Evolutionary conservation across 2,329 filamentous ascomycete genomes (phyloP).

Genomic region (Lomentospora prolificans): DNA sequence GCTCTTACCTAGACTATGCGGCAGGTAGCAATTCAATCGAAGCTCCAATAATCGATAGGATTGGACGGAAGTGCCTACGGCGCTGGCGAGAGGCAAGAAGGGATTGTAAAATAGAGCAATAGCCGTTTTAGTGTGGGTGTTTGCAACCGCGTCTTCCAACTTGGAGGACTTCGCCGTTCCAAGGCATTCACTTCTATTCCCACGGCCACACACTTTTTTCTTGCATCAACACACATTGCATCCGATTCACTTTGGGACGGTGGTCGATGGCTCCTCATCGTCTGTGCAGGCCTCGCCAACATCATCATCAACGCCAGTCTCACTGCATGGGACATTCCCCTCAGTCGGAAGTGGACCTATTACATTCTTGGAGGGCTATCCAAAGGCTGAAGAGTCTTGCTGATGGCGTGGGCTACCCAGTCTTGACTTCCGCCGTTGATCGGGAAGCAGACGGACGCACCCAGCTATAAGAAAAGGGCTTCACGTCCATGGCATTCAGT

Average conservation of each 20-base stretch:
- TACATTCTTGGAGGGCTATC: neutral
- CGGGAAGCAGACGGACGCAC: neutral
- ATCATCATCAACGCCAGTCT: neutral
- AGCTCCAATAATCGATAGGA: too few relatives aligned
- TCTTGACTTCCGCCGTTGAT: neutral
- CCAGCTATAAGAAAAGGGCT: neutral
- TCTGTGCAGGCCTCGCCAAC: neutral
- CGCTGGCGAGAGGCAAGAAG: too few relatives aligned
- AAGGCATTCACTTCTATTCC: too few relatives aligned
- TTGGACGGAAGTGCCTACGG: too few relatives aligned
- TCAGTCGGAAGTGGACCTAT: neutral
- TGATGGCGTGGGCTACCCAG: neutral
- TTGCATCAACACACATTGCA: too few relatives aligned
- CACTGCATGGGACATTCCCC: neutral
- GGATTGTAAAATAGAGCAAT: too few relatives aligned
- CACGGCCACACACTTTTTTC: too few relatives aligned
- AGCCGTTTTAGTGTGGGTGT: too few relatives aligned
- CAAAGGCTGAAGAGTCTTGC: neutral
- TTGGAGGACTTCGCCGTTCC: too few relatives aligned
- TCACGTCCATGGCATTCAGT: neutral
- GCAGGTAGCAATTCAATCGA: too few relatives aligned
- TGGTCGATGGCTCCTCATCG: neutral
- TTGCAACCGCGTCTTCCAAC: too few relatives aligned
- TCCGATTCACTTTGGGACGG: neutral
- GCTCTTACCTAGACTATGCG: too few relatives aligned